phyloP scores from a whole-genome alignment of 2,329 filamentous ascomycete genomes.

The Juglanconis oblonga region DNA sequence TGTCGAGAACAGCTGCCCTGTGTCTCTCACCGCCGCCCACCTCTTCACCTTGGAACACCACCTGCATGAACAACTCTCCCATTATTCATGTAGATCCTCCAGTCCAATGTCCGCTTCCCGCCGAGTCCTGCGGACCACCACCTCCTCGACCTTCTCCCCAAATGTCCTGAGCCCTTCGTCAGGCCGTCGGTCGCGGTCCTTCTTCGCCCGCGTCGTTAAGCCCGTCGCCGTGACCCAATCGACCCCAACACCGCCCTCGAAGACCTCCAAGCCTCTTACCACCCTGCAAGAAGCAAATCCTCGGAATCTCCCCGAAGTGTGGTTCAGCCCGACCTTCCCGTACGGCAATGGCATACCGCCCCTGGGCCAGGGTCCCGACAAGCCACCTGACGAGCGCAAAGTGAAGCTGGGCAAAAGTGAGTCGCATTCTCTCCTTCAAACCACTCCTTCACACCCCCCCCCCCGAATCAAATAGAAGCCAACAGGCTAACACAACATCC shows the following conservation, averaged over 20 bases:
- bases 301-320: slow-evolving; percentile 35
- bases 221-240: slow-evolving; percentile 10
- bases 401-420: slow-evolving; percentile 62
- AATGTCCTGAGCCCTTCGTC: slow-evolving; percentile 26
- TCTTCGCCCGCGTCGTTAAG: slow-evolving; percentile 13
- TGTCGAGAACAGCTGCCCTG: no score
- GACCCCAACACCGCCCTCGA: slow-evolving; percentile 9
- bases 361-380: slow-evolving; percentile 24
- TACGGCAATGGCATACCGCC: slow-evolving; percentile 23
- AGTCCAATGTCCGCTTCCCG: slow-evolving; percentile 33
- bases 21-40: background rate
- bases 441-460: background rate
- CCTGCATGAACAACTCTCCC: background rate
- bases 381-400: slow-evolving; percentile 53
- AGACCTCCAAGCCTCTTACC: slow-evolving; percentile 17
- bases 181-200: slow-evolving; percentile 23
- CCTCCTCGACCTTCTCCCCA: slow-evolving; percentile 15
- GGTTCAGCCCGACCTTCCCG: slow-evolving; percentile 41
- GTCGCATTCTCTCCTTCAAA: slow-evolving; percentile 22
- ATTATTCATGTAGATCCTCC: slow-evolving; percentile 21
- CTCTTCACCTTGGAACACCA: no score
- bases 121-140: slow-evolving; percentile 29
- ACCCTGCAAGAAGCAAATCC: slow-evolving; percentile 23
- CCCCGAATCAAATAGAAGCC: slow-evolving; percentile 16
- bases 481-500: background rate